Evolutionary conservation across 495 filamentous ascomycete species (phyloP).

Genomic region (Penicillium antarcticum): DNA sequence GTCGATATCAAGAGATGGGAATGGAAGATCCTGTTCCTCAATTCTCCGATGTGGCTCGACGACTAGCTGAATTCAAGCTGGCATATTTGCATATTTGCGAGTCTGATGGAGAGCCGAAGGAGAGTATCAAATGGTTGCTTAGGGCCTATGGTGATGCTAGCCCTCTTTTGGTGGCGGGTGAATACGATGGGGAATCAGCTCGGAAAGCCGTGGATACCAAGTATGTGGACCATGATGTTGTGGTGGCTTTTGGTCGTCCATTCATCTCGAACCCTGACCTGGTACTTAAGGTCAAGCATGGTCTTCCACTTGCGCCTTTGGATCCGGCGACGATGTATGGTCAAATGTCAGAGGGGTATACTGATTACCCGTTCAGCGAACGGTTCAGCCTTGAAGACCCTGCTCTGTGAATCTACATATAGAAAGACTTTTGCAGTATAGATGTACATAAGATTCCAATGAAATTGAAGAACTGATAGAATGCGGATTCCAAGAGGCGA

Average conservation of each 20-base stretch:
- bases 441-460: too few species aligned
- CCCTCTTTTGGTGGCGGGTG: conserved; percentile 61
- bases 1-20: conserved; percentile 63
- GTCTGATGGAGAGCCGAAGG: conserved; percentile 38
- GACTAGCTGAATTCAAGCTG: conserved; percentile 50
- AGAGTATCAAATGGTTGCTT: conserved; percentile 48
- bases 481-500: too few species aligned
- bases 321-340: conserved; percentile 58
- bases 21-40: conserved; percentile 63
- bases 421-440: too few species aligned
- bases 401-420: too few species aligned
- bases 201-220: conserved; percentile 49
- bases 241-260: conserved; percentile 57
- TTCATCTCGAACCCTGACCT: conserved; percentile 74
- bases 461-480: too few species aligned
- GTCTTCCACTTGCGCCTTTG: conserved; percentile 53
- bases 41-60: conserved; percentile 54
- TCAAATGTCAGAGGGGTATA: conserved; percentile 53
- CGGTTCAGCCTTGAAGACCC: conserved; percentile 22
- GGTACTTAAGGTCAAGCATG: conserved; percentile 56
- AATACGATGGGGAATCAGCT: conserved; percentile 46
- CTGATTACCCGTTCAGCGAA: conserved; percentile 50
- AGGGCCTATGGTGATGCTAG: conserved; percentile 40
- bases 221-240: conserved; percentile 50
- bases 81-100: conserved; percentile 67